Conservation (phyloP, 2,329 filamentous ascomycete species). For the Neurospora crassa region DNA sequence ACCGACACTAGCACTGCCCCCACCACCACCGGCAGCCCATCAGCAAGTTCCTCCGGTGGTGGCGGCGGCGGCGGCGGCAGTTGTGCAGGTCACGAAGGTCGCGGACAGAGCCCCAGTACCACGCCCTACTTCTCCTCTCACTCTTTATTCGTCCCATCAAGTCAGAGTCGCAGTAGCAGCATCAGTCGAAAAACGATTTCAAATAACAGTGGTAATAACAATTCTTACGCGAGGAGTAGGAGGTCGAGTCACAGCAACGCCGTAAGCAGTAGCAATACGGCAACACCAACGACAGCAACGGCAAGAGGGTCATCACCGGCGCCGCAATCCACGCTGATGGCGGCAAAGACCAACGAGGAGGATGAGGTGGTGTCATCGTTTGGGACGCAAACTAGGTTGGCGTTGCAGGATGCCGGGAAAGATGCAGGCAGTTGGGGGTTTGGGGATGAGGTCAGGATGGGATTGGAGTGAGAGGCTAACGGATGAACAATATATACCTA, state of each 20-base stretch:
- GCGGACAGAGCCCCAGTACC: neutral
- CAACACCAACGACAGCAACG: conserved; percentile 17
- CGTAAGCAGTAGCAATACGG: conserved; percentile 22
- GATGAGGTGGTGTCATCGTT: conserved; percentile 28
- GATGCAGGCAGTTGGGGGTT: conserved; percentile 63
- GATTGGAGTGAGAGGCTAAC: conserved; percentile 49
- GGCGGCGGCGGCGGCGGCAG: neutral
- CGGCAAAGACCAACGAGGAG: conserved; percentile 33
- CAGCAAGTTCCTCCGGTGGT: neutral
- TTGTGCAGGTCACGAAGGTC: neutral
- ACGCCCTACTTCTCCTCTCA: neutral
- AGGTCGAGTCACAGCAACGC: conserved; percentile 17
- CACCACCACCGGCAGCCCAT: neutral
- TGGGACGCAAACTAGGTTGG: conserved; percentile 36
- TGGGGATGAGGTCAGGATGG: conserved; percentile 78
- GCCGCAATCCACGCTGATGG: neutral
- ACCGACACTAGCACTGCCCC: neutral
- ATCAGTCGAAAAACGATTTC: neutral
- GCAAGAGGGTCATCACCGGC: neutral
- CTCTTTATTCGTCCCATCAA: neutral
- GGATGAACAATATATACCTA: neutral
- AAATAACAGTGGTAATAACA: conserved; percentile 3
- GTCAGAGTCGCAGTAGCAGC: neutral
- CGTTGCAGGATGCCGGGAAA: conserved; percentile 42
- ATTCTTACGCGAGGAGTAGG: conserved; percentile 12